Evolutionary conservation across 306 rosid genomes (phyloP).

Genomic region (Cyclanthera cordifolia): DNA sequence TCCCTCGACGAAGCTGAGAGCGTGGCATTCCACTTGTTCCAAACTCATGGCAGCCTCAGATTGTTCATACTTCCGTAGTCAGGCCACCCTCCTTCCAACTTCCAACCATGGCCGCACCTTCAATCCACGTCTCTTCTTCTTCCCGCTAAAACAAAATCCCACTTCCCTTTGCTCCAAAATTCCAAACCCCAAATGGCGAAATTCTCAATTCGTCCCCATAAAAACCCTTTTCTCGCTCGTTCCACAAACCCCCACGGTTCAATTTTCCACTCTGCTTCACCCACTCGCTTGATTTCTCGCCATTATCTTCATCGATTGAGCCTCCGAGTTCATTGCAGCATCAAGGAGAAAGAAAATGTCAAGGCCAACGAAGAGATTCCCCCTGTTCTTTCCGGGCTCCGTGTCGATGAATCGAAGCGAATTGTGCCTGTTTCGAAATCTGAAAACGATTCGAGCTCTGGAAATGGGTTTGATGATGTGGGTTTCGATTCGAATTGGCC

Average conservation of each 20-base stretch:
- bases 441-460: conserved; percentile 17
- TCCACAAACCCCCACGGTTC: conserved; percentile 1
- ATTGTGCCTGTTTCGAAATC: conserved; percentile 20
- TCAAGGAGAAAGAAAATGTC: conserved; percentile 31
- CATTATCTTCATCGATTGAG: conserved; percentile 21
- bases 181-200: conserved; percentile 36
- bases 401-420: conserved; percentile 24
- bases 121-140: background rate
- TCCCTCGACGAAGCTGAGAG: background rate
- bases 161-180: background rate
- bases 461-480: conserved; percentile 20
- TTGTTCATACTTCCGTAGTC: background rate
- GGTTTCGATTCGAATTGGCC: conserved; percentile 45
- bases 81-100: background rate
- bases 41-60: conserved; percentile 6
- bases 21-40: background rate
- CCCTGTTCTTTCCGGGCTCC: conserved; percentile 28
- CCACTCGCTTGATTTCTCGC: conserved; percentile 26
- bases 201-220: conserved; percentile 32
- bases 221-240: conserved; percentile 21
- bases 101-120: conserved; percentile 5
- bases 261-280: conserved; percentile 14
- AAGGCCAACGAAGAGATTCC: conserved; percentile 23
- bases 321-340: conserved; percentile 26
- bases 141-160: background rate